phyloP scores from a whole-genome alignment of 768 basidiomycete genomes.

The Thelephora ganbajun region DNA sequence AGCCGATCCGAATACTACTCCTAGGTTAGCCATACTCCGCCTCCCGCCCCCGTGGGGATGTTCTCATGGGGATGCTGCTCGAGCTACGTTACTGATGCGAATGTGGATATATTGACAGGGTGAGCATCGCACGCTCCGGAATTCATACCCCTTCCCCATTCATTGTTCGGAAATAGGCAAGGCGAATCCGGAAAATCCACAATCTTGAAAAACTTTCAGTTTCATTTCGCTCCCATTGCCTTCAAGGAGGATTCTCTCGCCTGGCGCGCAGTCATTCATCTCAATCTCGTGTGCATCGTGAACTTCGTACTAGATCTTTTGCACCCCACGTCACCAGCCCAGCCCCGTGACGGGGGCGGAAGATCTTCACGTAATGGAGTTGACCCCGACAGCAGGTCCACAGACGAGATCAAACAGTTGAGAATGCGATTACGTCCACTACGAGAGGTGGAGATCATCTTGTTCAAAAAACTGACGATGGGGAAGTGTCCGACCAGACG shows the following conservation, averaged over 20 bases:
- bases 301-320: slow-evolving; percentile 30
- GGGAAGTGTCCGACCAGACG: slow-evolving; percentile 9
- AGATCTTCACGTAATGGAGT: slow-evolving; percentile 6
- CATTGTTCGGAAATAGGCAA: slow-evolving; percentile 28
- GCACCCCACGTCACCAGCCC: slow-evolving; percentile 9
- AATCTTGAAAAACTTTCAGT: slow-evolving; percentile 51
- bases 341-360: slow-evolving; percentile 11
- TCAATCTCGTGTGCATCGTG: slow-evolving; percentile 48
- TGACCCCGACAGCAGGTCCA: neutral
- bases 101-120: neutral
- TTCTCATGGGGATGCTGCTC: neutral
- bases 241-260: slow-evolving; percentile 41
- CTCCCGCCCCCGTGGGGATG: neutral
- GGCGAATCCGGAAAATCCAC: slow-evolving; percentile 61
- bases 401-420: slow-evolving; percentile 26
- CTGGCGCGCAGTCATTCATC: slow-evolving; percentile 55
- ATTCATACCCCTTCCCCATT: neutral
- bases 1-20: slow-evolving; percentile 35
- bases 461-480: slow-evolving; percentile 29
- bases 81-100: neutral
- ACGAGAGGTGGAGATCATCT: slow-evolving; percentile 37
- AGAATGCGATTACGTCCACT: slow-evolving; percentile 40
- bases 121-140: neutral
- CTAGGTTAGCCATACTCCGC: slow-evolving; percentile 27
- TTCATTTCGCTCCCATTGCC: slow-evolving; percentile 43